Conservation (phyloP, 352 stramenopile species). For the Globisporangium recalcitrans region DNA sequence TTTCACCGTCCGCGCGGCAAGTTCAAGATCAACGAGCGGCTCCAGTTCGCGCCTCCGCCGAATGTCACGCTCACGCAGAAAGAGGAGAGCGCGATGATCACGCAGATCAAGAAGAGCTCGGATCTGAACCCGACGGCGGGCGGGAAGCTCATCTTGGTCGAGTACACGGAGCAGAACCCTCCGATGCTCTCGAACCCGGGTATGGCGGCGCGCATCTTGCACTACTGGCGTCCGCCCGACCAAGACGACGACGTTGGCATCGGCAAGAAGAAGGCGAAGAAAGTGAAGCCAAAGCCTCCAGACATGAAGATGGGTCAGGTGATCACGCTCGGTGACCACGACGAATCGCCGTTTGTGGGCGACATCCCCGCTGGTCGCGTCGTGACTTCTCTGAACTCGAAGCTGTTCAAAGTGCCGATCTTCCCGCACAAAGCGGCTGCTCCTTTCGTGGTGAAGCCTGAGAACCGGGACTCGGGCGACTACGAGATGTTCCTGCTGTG, state of each 20-base stretch:
- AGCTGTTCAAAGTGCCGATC: constrained; percentile 81
- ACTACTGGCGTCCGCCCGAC: constrained; percentile 79
- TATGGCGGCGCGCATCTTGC: constrained; percentile 79
- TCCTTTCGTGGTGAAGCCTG: constrained; percentile 39
- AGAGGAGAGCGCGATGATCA: constrained; percentile 67
- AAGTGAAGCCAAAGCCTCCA: constrained; percentile 58
- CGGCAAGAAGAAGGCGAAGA: constrained; percentile 74
- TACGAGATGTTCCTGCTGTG: constrained; percentile 71
- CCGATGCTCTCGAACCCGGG: constrained; percentile 78
- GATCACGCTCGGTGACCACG: constrained; percentile 74
- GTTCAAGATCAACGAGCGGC: constrained; percentile 83
- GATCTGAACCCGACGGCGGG: constrained; percentile 71
- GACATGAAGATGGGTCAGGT: constrained; percentile 79
- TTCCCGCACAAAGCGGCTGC: constrained; percentile 60
- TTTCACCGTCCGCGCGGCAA: constrained; percentile 80
- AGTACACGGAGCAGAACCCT: constrained; percentile 81
- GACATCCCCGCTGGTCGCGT: constrained; percentile 71
- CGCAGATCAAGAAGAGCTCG: constrained; percentile 87
- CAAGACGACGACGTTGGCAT: constrained; percentile 33
- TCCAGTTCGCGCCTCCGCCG: constrained; percentile 47
- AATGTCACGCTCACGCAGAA: constrained; percentile 33
- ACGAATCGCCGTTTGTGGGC: constrained; percentile 79
- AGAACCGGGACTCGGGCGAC: constrained; percentile 35
- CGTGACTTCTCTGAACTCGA: constrained; percentile 78
- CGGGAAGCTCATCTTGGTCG: constrained; percentile 75